Evolutionary conservation across 805 yeast genomes (phyloP).

Genomic region (Pichia membranifaciens): DNA sequence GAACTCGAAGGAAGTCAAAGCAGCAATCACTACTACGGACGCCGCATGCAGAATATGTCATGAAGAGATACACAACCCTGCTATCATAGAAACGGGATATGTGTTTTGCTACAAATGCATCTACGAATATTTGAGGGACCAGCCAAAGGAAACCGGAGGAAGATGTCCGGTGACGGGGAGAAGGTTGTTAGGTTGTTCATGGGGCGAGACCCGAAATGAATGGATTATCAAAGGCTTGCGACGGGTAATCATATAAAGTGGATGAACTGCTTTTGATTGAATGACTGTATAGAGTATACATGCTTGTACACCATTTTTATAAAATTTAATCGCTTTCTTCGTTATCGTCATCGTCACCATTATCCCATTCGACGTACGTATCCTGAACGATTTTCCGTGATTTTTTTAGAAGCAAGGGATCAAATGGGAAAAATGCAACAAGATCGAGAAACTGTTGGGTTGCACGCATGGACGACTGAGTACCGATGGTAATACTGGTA

Average conservation of each 20-base stretch:
- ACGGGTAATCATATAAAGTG: constrained; percentile 51
- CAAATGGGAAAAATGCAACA: constrained; percentile 95
- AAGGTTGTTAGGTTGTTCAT: constrained; percentile 63
- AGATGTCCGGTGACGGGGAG: constrained; percentile 81
- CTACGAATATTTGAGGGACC: constrained; percentile 51
- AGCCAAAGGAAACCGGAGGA: constrained; percentile 47
- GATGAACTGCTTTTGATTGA: neutral
- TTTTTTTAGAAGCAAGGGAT: constrained; percentile 71
- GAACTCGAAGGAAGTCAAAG: constrained; percentile 12
- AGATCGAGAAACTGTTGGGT: constrained; percentile 77
- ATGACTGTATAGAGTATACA: neutral
- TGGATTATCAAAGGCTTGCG: constrained; percentile 78
- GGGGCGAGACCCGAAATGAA: constrained; percentile 47
- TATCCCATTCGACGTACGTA: constrained; percentile 78
- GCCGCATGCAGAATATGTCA: constrained; percentile 64
- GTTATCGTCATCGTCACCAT: constrained; percentile 46
- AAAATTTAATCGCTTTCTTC: constrained; percentile 19
- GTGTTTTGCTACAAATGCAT: constrained; percentile 89
- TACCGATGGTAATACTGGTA: constrained; percentile 9
- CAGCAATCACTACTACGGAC: constrained; percentile 26
- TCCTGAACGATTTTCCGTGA: constrained; percentile 50
- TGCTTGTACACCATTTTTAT: neutral
- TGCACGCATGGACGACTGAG: constrained; percentile 19
- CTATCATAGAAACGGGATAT: constrained; percentile 85
- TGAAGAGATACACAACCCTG: constrained; percentile 63